These are phyloP conservation scores for Diutina siamensis DNA, from an alignment of 1,139 yeast species.

Conservation along the genomic window DNA sequence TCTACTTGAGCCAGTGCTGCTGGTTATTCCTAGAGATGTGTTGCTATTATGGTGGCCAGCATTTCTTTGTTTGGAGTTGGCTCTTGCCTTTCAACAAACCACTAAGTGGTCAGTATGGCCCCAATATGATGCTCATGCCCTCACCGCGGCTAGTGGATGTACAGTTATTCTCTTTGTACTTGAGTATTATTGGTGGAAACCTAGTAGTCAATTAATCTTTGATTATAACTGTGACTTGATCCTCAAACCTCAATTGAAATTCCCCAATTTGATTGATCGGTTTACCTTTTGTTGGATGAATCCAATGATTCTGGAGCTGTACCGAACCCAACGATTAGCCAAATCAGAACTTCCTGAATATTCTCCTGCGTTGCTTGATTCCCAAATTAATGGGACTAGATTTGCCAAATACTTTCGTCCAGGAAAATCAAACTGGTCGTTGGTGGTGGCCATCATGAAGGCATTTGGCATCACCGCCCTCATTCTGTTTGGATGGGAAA, in stretches of 20 bases:
- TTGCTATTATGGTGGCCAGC: not conserved
- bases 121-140: not conserved
- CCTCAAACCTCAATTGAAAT: not conserved
- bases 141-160: not conserved
- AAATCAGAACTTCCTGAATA: conserved; percentile 41
- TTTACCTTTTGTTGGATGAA: conserved; percentile 58
- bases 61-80: not conserved
- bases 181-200: conserved; percentile 1
- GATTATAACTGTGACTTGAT: not conserved
- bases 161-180: not conserved
- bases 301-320: conserved; percentile 36
- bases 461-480: conserved; percentile 39
- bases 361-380: conserved; percentile 35
- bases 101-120: not conserved
- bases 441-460: conserved; percentile 32
- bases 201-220: not conserved
- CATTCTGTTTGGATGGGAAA: conserved; percentile 33
- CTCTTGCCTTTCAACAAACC: not conserved
- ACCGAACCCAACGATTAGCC: conserved; percentile 33
- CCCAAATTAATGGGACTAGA: conserved; percentile 19
- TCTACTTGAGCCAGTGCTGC: not conserved
- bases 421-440: conserved; percentile 13
- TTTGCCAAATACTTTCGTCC: conserved; percentile 6
- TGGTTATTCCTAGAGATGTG: not conserved
- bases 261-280: conserved; percentile 37